A percentile compares a stretch with the other conserved stretches of the same genome.
Evolutionary conservation across 805 yeast species (phyloP).

Genomic region (Blastobotrys americana): DNA sequence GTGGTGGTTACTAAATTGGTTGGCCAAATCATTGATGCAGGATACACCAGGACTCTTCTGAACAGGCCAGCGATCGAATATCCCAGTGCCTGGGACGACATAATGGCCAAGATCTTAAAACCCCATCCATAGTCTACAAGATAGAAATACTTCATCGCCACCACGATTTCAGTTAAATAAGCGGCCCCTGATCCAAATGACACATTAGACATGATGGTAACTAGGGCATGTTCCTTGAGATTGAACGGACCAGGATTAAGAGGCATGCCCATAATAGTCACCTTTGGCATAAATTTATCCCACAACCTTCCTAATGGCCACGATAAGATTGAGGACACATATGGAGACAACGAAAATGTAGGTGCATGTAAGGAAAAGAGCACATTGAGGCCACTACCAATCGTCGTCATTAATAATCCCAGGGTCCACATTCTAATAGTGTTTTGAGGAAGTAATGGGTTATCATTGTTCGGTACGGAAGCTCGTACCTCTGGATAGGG

Average conservation of each 20-base stretch:
- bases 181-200: slow-evolving; percentile 41
- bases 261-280: slow-evolving; percentile 25
- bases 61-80: slow-evolving; percentile 60
- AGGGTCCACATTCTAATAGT: slow-evolving; percentile 52
- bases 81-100: slow-evolving; percentile 59
- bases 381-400: slow-evolving; percentile 54
- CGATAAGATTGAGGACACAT: slow-evolving; percentile 53
- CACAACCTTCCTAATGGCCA: slow-evolving; percentile 56
- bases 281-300: slow-evolving; percentile 35
- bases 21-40: slow-evolving; percentile 70
- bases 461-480: slow-evolving; percentile 53
- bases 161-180: slow-evolving; percentile 50
- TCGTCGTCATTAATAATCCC: slow-evolving; percentile 45
- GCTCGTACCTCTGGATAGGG: slow-evolving; percentile 65
- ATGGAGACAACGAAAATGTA: slow-evolving; percentile 42
- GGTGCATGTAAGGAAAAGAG: slow-evolving; percentile 56
- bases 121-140: slow-evolving; percentile 42
- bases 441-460: slow-evolving; percentile 42
- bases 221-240: slow-evolving; percentile 54
- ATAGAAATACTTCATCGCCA: slow-evolving; percentile 46
- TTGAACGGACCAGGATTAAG: slow-evolving; percentile 60
- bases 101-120: slow-evolving; percentile 43
- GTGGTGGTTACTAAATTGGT: slow-evolving; percentile 52
- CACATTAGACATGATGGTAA: slow-evolving; percentile 47
- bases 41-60: slow-evolving; percentile 52